These are phyloP conservation scores for Colletotrichum plurivorum DNA, from an alignment of 2,329 filamentous ascomycete species.

Conservation along the genomic window DNA sequence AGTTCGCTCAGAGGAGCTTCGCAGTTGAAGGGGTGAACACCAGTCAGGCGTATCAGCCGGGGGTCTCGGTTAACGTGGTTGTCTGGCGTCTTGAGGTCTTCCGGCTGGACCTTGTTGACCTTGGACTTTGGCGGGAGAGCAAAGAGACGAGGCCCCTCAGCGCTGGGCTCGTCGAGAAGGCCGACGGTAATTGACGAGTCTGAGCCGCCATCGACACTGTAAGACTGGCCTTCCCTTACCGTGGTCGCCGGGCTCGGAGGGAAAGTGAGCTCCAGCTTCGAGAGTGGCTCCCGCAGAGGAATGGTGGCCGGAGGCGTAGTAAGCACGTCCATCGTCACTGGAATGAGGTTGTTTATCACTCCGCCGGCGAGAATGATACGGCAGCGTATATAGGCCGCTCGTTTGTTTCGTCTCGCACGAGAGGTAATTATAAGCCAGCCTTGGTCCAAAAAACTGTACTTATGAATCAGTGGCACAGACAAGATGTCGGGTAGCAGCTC, in stretches of 20 bases:
- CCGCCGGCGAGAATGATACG: no score
- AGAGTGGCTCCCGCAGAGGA: slow-evolving; percentile 24
- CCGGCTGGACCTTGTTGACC: slow-evolving; percentile 74
- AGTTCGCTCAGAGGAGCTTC: slow-evolving; percentile 86
- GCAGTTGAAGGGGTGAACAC: slow-evolving; percentile 91
- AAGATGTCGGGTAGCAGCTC: neutral
- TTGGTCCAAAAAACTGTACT: neutral
- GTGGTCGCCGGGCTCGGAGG: slow-evolving; percentile 59
- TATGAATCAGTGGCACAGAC: neutral
- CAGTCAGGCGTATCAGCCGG: slow-evolving; percentile 87
- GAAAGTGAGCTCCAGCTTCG: slow-evolving; percentile 42
- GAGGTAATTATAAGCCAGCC: slow-evolving; percentile 11
- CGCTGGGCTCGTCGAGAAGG: slow-evolving; percentile 40
- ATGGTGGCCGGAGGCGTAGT: neutral
- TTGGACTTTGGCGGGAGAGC: slow-evolving; percentile 78
- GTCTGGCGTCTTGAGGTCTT: slow-evolving; percentile 89
- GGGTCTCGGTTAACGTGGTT: slow-evolving; percentile 84
- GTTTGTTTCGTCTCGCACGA: neutral
- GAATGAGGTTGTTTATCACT: no score
- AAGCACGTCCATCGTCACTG: slow-evolving; percentile 22
- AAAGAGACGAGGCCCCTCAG: slow-evolving; percentile 55
- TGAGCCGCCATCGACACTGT: slow-evolving; percentile 49
- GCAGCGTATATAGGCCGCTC: no score
- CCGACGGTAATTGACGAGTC: slow-evolving; percentile 15
- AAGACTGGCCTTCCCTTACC: slow-evolving; percentile 53